Evolutionary conservation across 331 rosid genomes (phyloP).

Genomic region (Acacia pycnantha): DNA sequence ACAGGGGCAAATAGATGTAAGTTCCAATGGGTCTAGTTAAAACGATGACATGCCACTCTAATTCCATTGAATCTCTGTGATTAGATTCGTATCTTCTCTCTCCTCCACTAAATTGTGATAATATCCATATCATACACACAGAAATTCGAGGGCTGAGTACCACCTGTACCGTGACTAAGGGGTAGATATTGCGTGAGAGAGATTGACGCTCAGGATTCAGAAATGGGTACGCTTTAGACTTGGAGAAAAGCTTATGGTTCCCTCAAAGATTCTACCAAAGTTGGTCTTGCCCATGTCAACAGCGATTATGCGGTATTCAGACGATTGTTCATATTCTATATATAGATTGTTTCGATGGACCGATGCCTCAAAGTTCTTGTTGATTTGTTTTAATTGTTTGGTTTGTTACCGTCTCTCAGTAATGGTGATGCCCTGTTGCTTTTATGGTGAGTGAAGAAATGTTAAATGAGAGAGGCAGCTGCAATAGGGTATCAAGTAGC

Average conservation of each 20-base stretch:
- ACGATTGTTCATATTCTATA: constrained; percentile 15
- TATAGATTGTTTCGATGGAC: constrained; percentile 23
- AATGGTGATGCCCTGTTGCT: no score
- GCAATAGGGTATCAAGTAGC: no score
- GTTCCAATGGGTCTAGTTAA: not conserved
- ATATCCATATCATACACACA: not conserved
- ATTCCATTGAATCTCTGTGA: not conserved
- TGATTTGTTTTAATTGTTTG: not conserved
- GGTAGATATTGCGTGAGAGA: not conserved
- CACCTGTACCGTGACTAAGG: constrained; percentile 31
- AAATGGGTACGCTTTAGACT: no score
- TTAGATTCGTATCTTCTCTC: constrained; percentile 35
- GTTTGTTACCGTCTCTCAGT: no score
- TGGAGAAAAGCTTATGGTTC: constrained; percentile 98
- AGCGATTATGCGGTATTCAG: constrained; percentile 85
- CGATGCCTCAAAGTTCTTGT: not conserved
- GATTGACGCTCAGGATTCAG: no score
- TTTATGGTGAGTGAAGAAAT: no score
- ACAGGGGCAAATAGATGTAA: not conserved
- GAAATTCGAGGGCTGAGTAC: constrained; percentile 41
- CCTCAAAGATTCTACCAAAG: constrained; percentile 95
- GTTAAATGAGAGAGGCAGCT: no score
- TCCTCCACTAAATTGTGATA: constrained; percentile 25
- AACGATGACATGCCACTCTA: constrained; percentile 2
- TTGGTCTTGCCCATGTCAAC: constrained; percentile 99